Conservation (phyloP, 2,329 filamentous ascomycete genomes). For the Exophiala oligosperma region DNA sequence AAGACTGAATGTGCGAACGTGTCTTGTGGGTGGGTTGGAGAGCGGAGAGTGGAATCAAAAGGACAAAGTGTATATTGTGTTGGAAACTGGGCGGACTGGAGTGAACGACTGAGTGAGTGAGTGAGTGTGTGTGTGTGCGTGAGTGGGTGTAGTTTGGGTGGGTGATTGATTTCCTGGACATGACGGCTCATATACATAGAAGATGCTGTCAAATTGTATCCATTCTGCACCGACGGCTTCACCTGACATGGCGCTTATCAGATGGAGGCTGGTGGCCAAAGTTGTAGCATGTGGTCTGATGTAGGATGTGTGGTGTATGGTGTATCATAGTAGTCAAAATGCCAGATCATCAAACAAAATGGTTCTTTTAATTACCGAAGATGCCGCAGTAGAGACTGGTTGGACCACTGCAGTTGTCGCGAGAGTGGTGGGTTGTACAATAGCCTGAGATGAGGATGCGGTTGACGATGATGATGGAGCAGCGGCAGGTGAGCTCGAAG, state of each 20-base stretch:
- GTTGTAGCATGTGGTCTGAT: no score
- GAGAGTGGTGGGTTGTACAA: slow-evolving; percentile 13
- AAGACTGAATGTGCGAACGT: no score
- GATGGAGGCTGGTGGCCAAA: neutral
- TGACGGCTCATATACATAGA: neutral
- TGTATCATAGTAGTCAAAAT: neutral
- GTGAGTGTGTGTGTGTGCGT: no score
- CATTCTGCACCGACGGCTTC: no score
- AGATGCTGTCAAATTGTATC: neutral
- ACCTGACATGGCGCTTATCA: neutral
- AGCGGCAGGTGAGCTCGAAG: neutral
- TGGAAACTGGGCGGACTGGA: no score
- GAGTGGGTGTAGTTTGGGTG: no score
- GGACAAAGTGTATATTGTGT: no score
- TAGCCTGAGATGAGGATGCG: neutral
- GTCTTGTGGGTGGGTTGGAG: no score
- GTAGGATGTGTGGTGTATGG: no score
- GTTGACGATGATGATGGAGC: neutral
- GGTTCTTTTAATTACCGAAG: slow-evolving; percentile 21
- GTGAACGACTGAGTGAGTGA: no score
- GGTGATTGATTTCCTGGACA: no score
- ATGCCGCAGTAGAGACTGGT: slow-evolving; percentile 3
- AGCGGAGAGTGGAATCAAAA: no score
- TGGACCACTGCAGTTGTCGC: slow-evolving; percentile 6
- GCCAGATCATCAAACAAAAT: slow-evolving; percentile 1